A percentile compares a stretch with the other conserved stretches of the same genome.
phyloP scores from a whole-genome alignment of 1,139 yeast species.

The Kodamaea plutei region DNA sequence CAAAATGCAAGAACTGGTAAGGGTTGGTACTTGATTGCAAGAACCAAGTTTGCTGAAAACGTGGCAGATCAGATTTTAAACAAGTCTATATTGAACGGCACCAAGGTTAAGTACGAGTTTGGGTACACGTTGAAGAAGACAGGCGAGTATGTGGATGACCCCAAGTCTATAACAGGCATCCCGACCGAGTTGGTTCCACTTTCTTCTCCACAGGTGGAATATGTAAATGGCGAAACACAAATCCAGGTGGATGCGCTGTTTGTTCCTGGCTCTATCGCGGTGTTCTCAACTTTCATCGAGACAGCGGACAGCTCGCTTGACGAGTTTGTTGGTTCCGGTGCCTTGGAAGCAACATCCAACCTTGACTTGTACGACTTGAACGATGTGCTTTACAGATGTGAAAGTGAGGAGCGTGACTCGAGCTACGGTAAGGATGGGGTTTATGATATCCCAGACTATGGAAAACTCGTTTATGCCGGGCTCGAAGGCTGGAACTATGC shows the following conservation, averaged over 20 bases:
- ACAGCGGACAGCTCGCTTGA: conserved; percentile 53
- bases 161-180: conserved; percentile 49
- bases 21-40: conserved; percentile 86
- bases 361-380: conserved; percentile 70
- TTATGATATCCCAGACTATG: conserved; percentile 70
- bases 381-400: conserved; percentile 70
- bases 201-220: conserved; percentile 45
- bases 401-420: conserved; percentile 82
- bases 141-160: conserved; percentile 46
- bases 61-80: conserved; percentile 50
- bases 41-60: conserved; percentile 61
- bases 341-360: conserved; percentile 62
- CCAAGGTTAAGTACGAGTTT: conserved; percentile 57
- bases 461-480: conserved; percentile 79
- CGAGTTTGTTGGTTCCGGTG: conserved; percentile 64
- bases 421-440: conserved; percentile 69
- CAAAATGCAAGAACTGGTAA: conserved; percentile 78
- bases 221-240: conserved; percentile 41
- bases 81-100: conserved; percentile 64
- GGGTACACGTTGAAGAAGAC: conserved; percentile 52
- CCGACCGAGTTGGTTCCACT: conserved; percentile 61
- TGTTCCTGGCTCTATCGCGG: conserved; percentile 89
- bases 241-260: conserved; percentile 52
- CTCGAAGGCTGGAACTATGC: conserved; percentile 88
- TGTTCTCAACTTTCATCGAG: conserved; percentile 70